These are phyloP conservation scores for Sambucus nigra DNA, from an alignment of 129 eudicot genomes.

Conservation along the genomic window DNA sequence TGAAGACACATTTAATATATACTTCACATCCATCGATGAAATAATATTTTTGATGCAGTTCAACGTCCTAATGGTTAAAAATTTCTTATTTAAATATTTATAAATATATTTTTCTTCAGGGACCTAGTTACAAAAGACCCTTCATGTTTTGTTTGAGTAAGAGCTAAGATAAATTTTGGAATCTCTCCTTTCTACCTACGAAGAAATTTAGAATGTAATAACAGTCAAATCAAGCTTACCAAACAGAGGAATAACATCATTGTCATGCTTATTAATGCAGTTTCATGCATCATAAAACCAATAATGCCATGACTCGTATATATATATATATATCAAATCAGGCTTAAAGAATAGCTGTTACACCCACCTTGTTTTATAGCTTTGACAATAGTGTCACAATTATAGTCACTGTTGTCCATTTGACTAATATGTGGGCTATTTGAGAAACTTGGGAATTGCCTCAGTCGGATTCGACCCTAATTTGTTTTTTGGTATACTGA, in stretches of 20 bases:
- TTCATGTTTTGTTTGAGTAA: too few relatives aligned
- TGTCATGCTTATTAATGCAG: constrained; percentile 22
- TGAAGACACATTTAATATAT: too few relatives aligned
- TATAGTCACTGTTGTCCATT: too few relatives aligned
- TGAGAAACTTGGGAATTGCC: not conserved
- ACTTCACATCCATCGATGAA: too few relatives aligned
- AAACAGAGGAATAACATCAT: constrained; percentile 10
- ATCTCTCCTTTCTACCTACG: constrained; percentile 23
- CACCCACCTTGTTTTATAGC: constrained; percentile 11
- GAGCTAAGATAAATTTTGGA: constrained; percentile 11
- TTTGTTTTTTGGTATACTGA: too few relatives aligned
- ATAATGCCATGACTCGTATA: constrained; percentile 19
- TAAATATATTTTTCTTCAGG: too few relatives aligned
- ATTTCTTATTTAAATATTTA: too few relatives aligned
- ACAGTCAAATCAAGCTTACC: constrained; percentile 5
- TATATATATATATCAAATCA: constrained; percentile 12
- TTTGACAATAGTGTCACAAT: constrained; percentile 5
- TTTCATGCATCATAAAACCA: constrained; percentile 24
- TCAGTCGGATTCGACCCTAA: too few relatives aligned
- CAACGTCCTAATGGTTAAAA: too few relatives aligned
- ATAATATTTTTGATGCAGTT: too few relatives aligned
- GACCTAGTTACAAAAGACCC: too few relatives aligned
- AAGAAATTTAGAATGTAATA: constrained; percentile 4
- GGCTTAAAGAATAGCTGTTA: constrained; percentile 4
- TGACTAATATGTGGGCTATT: not conserved